Evolutionary conservation across 805 yeast species (phyloP).

Genomic region (Zygosaccharomyces pseudorouxii): DNA sequence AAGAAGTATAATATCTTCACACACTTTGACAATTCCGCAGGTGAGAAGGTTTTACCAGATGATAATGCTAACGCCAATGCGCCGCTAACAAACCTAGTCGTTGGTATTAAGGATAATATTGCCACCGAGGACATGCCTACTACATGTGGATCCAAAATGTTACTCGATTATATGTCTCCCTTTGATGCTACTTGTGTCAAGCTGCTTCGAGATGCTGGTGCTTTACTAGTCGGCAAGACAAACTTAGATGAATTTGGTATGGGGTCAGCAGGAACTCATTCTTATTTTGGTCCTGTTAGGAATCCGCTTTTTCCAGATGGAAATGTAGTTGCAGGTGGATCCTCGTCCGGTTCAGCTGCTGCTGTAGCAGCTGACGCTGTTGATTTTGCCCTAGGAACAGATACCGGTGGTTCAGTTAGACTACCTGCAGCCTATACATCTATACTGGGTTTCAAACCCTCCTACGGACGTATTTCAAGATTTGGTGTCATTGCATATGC

Average conservation of each 20-base stretch:
- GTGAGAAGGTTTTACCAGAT: conserved; percentile 4
- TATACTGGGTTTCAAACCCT: conserved; percentile 83
- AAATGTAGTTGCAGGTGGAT: conserved; percentile 70
- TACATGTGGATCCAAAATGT: conserved; percentile 70
- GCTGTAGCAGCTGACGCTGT: conserved; percentile 66
- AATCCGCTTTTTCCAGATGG: conserved; percentile 46
- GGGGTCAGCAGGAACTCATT: conserved; percentile 72
- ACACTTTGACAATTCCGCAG: conserved; percentile 30
- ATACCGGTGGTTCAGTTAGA: conserved; percentile 95
- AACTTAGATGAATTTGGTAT: conserved; percentile 97
- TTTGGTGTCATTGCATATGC: conserved; percentile 93
- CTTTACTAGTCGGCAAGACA: conserved; percentile 66
- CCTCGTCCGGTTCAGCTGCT: conserved; percentile 95
- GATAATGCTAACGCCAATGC: conserved; percentile 6
- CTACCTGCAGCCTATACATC: conserved; percentile 88
- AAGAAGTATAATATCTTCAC: conserved; percentile 42
- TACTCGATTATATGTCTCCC: conserved; percentile 63
- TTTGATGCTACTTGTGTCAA: conserved; percentile 70
- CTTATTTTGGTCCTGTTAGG: conserved; percentile 51
- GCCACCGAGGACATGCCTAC: conserved; percentile 62
- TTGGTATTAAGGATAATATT: conserved; percentile 77
- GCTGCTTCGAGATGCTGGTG: conserved; percentile 50
- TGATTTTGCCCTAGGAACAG: conserved; percentile 84
- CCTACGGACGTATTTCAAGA: conserved; percentile 87
- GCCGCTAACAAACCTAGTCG: conserved; percentile 33